A percentile compares a stretch with the other conserved stretches of the same genome.
phyloP scores from a whole-genome alignment of 2,329 filamentous ascomycete genomes.

The Arachnomyces sp. region DNA sequence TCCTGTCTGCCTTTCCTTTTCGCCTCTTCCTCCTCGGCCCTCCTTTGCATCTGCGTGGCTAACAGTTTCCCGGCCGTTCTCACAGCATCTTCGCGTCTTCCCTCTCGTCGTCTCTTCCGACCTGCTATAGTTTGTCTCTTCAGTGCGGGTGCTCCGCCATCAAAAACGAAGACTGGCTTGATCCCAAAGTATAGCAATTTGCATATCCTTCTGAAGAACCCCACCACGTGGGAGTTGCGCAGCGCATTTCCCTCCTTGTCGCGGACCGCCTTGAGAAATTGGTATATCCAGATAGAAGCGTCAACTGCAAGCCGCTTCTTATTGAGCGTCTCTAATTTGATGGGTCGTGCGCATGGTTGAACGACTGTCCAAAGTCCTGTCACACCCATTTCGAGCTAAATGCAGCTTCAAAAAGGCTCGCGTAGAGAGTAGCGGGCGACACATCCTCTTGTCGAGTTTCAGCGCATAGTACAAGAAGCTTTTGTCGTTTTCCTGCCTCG shows the following conservation, averaged over 20 bases:
- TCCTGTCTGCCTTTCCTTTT: conserved; percentile 42
- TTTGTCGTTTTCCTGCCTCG: too few relatives aligned
- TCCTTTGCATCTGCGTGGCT: conserved; percentile 86
- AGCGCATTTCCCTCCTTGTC: conserved; percentile 97
- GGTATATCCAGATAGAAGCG: conserved; percentile 99
- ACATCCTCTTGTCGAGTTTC: background rate
- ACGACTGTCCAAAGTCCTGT: conserved; percentile 95
- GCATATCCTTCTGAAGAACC: conserved; percentile 97
- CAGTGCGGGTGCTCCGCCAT: conserved; percentile 82
- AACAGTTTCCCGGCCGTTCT: conserved; percentile 85
- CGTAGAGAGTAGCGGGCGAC: background rate
- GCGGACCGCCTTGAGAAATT: conserved; percentile 96
- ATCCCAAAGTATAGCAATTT: conserved; percentile 96
- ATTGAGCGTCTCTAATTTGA: conserved; percentile 92
- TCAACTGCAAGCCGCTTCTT: conserved; percentile 94
- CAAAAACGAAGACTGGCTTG: conserved; percentile 94
- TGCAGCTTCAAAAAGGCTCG: background rate
- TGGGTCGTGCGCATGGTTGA: conserved; percentile 88
- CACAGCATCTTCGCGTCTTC: conserved; percentile 83
- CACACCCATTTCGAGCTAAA: conserved; percentile 66
- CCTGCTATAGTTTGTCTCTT: conserved; percentile 84
- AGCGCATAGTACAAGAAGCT: too few relatives aligned
- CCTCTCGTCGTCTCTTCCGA: conserved; percentile 72
- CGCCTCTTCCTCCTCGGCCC: conserved; percentile 74
- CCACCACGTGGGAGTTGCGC: conserved; percentile 90